phyloP scores from a whole-genome alignment of 164 flowering plant species.

The Magnolia officinalis region DNA sequence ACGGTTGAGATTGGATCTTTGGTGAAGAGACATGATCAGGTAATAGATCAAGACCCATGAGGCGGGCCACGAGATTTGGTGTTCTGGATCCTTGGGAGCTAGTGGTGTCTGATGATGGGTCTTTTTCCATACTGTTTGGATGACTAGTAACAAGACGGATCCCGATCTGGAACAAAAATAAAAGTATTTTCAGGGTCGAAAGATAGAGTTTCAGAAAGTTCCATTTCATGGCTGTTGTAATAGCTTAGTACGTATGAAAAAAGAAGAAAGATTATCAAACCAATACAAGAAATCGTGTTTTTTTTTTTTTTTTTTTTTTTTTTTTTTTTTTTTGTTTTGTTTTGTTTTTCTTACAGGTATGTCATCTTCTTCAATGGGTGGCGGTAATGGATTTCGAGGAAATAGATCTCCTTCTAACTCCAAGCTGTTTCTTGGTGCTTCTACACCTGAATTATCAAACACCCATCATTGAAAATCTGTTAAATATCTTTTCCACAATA shows the following conservation, averaged over 20 bases:
- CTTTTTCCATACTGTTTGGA: conserved; percentile 26
- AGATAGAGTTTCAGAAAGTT: neutral
- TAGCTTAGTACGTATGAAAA: neutral
- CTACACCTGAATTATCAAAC: conserved; percentile 45
- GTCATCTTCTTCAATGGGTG: conserved; percentile 27
- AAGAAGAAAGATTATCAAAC: neutral
- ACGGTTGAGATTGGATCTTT: conserved; percentile 1
- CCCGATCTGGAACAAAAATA: conserved; percentile 29
- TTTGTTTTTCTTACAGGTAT: conserved; percentile 46
- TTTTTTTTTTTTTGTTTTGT: too few species aligned
- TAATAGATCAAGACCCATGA: conserved; percentile 90
- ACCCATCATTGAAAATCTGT: neutral
- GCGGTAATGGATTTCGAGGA: neutral
- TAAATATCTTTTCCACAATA: neutral
- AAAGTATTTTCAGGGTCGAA: neutral
- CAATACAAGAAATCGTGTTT: neutral
- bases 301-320: conserved; percentile 14
- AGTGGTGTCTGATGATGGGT: conserved; percentile 34
- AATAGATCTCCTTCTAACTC: conserved; percentile 35
- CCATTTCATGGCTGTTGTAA: neutral
- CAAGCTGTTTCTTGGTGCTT: conserved; percentile 90
- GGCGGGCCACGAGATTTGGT: conserved; percentile 75
- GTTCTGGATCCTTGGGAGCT: conserved; percentile 60
- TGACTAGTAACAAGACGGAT: conserved; percentile 29
- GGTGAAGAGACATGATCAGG: conserved; percentile 42